phyloP scores from a whole-genome alignment of 257 asterid species.

The Solanum tarapatanum region DNA sequence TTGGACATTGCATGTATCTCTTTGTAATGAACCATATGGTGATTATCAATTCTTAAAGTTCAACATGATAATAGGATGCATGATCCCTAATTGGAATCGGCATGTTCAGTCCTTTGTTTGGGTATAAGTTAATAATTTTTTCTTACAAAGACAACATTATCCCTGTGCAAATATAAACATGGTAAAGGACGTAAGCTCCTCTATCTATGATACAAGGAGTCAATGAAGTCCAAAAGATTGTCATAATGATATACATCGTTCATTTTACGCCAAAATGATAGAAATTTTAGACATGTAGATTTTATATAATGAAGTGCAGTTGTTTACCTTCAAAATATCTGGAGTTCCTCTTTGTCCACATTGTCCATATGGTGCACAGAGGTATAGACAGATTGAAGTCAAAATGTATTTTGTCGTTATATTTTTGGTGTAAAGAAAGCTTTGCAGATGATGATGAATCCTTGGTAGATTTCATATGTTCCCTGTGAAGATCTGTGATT shows the following conservation, averaged over 20 bases:
- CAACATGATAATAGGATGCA: background rate
- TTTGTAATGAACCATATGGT: background rate
- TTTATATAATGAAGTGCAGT: background rate
- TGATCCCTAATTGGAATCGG: background rate
- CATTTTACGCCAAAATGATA: background rate
- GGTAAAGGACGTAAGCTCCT: background rate
- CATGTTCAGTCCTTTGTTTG: background rate
- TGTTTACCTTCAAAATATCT: background rate
- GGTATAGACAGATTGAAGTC: background rate
- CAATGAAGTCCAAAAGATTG: background rate
- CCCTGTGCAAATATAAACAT: background rate
- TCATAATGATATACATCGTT: background rate
- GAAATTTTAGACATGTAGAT: background rate
- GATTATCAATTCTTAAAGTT: background rate
- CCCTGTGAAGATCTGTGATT: background rate
- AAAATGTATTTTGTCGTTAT: background rate
- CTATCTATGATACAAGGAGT: background rate
- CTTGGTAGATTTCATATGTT: background rate
- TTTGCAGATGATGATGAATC: background rate
- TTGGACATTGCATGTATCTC: background rate
- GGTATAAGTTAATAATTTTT: background rate
- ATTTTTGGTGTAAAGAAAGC: background rate
- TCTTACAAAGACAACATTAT: background rate
- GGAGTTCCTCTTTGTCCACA: background rate
- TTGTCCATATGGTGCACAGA: background rate